These are phyloP conservation scores for Mucor racemosus DNA, from an alignment of 371 early-diverging fungal genomes.

Conservation along the genomic window DNA sequence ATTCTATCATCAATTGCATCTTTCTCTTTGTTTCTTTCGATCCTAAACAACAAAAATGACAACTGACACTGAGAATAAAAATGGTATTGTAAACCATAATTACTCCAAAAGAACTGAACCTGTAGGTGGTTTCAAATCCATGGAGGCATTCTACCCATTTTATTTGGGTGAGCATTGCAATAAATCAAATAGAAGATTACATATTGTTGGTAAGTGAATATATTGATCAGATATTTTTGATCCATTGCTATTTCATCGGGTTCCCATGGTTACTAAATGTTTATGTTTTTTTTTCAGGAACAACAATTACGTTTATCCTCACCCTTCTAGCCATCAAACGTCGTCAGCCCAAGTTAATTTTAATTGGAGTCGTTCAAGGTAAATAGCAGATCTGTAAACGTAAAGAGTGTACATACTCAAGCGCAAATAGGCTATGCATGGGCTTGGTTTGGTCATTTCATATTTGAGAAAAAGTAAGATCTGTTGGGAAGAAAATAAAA, in stretches of 20 bases:
- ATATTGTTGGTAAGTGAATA: constrained; percentile 48
- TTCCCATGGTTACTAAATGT: not conserved
- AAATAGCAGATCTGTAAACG: no score
- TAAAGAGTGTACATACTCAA: not conserved
- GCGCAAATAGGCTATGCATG: constrained; percentile 53
- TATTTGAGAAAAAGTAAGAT: constrained; percentile 64
- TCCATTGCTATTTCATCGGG: not conserved
- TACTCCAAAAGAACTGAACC: constrained; percentile 57
- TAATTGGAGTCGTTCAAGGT: constrained; percentile 42
- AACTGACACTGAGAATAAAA: constrained; percentile 6
- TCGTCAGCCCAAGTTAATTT: constrained; percentile 27
- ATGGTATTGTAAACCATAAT: constrained; percentile 54
- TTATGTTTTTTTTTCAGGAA: constrained; percentile 25
- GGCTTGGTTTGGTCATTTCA: constrained; percentile 76
- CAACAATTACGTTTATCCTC: constrained; percentile 34
- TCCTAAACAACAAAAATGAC: constrained; percentile 10
- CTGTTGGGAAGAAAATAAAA: no score
- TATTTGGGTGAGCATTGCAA: constrained; percentile 70
- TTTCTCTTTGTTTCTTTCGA: constrained; percentile 7
- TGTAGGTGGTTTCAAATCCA: constrained; percentile 52
- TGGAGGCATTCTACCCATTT: constrained; percentile 71
- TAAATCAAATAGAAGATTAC: constrained; percentile 59
- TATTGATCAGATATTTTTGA: not conserved
- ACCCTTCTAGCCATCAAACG: constrained; percentile 24
- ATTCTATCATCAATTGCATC: not conserved